phyloP scores from a whole-genome alignment of 2,329 filamentous ascomycete species.

The Xylariales sp. region DNA sequence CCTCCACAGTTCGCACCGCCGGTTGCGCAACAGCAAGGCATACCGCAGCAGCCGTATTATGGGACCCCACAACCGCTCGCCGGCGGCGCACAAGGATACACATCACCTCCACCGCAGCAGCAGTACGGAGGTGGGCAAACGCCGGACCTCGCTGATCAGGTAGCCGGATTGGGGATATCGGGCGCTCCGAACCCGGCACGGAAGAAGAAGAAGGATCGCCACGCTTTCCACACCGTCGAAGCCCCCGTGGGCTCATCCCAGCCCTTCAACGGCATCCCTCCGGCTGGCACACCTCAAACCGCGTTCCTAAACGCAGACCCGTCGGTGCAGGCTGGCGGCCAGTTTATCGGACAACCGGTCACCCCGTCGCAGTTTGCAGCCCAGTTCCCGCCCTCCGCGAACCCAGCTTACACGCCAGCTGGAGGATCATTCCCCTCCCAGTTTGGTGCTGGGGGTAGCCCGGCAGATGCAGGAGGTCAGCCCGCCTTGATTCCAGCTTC shows the following conservation, averaged over 20 bases:
- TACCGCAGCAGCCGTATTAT: constrained; percentile 35
- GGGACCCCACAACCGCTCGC: constrained; percentile 26
- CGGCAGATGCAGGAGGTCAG: constrained; percentile 28
- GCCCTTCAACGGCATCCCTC: constrained; percentile 65
- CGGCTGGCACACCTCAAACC: constrained; percentile 48
- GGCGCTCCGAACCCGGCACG: constrained; percentile 47
- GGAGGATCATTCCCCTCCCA: constrained; percentile 36
- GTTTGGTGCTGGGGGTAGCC: constrained; percentile 39
- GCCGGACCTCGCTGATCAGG: constrained; percentile 62
- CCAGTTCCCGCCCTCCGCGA: constrained; percentile 60
- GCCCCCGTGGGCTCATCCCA: constrained; percentile 63
- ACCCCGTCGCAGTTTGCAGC: constrained; percentile 45
- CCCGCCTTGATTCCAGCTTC: constrained; percentile 52
- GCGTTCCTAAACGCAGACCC: constrained; percentile 56
- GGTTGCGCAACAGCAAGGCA: constrained; percentile 47
- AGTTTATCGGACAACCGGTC: constrained; percentile 40
- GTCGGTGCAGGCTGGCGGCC: constrained; percentile 36
- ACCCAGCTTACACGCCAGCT: constrained; percentile 45
- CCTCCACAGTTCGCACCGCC: constrained; percentile 54
- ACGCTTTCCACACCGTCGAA: constrained; percentile 86
- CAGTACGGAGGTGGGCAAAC: constrained; percentile 27
- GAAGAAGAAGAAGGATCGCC: constrained; percentile 90
- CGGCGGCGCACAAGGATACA: constrained; percentile 27
- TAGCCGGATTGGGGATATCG: constrained; percentile 71
- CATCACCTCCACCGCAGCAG: constrained; percentile 19